Evolutionary conservation across 164 flowering plant genomes (phyloP).

Genomic region (Vitis amurensis): DNA sequence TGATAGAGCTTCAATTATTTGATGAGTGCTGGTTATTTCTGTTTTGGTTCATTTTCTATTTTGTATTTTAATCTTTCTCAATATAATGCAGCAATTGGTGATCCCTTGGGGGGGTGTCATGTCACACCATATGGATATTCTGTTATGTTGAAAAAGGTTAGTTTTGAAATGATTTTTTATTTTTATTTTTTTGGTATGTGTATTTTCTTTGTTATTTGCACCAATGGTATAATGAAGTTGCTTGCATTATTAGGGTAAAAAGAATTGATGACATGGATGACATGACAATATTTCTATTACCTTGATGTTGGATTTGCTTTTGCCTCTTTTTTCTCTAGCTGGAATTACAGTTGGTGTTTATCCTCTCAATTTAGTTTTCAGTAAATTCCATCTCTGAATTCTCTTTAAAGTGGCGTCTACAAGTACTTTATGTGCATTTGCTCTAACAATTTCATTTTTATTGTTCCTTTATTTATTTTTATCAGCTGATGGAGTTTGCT

Average conservation of each 20-base stretch:
- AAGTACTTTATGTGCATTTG: too few relatives aligned
- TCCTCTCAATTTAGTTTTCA: neutral
- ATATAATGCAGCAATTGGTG: conserved; percentile 63
- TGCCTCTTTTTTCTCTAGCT: neutral
- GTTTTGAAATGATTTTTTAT: conserved; percentile 7
- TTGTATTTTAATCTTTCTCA: neutral
- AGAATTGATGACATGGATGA: neutral
- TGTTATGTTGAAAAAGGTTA: conserved; percentile 83
- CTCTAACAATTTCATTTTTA: too few relatives aligned
- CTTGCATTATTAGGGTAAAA: neutral
- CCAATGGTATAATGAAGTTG: neutral
- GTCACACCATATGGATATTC: conserved; percentile 90
- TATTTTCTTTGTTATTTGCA: conserved; percentile 1
- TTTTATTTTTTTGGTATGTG: neutral
- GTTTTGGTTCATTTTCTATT: too few relatives aligned
- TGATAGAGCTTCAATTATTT: too few relatives aligned
- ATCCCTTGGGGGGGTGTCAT: conserved; percentile 96
- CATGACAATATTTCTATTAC: neutral
- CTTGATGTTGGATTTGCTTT: neutral
- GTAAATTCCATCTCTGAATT: neutral
- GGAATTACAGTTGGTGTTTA: neutral
- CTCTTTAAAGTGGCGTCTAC: too few relatives aligned
- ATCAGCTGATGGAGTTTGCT: conserved; percentile 87
- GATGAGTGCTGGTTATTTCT: too few relatives aligned
- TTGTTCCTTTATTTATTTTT: conserved; percentile 1